These are phyloP conservation scores for Lolium rigidum DNA, from an alignment of 176 grass and related monocot genomes.

Conservation along the genomic window DNA sequence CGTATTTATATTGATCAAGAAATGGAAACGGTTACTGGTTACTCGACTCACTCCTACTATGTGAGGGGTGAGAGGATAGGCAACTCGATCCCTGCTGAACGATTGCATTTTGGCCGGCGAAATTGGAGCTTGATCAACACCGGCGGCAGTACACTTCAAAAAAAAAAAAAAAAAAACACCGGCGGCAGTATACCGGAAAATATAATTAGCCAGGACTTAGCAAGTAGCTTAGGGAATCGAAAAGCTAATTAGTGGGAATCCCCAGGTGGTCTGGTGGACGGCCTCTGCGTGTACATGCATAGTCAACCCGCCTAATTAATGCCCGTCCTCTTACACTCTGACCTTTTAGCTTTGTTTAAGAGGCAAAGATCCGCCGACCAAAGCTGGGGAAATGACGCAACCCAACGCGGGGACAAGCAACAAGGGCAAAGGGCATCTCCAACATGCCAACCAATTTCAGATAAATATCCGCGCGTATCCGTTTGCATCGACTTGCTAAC, in stretches of 20 bases:
- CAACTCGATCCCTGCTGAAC: not conserved
- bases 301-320: constrained; percentile 36
- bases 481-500: no score
- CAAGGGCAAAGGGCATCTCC: no score
- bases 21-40: no score
- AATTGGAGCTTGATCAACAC: not conserved
- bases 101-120: not conserved
- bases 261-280: constrained; percentile 23
- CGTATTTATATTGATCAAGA: no score
- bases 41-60: no score
- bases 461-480: no score
- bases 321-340: not conserved
- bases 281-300: not conserved
- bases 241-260: constrained; percentile 27
- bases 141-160: no score
- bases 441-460: no score
- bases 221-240: not conserved
- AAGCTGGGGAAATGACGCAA: not conserved
- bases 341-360: not conserved
- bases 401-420: no score
- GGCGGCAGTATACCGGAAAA: no score
- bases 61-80: no score
- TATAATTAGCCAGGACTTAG: not conserved
- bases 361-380: not conserved
- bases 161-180: no score